Base-by-base conservation (phyloP, 2,329 filamentous ascomycete genomes). In the Scopulariopsis brevicaulis region DNA sequence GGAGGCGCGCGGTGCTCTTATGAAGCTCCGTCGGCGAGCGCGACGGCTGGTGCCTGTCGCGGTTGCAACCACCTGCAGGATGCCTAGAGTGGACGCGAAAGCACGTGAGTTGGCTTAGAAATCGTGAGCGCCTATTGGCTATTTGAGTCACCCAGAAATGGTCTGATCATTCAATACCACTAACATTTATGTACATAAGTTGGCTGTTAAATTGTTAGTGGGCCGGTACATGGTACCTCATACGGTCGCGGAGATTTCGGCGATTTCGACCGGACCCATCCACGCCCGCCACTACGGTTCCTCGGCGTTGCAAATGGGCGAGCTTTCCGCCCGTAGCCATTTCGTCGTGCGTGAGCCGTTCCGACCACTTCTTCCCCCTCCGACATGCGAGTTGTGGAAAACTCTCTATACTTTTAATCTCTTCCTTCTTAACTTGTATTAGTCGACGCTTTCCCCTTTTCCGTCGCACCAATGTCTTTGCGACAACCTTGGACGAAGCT, bases 401-500 rank as follows among this genome's bases (percentile, higher is more conserved):
- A 37, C 18, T 18, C 24, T 50, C 25, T 15, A 20, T 24, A 54
- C 50, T 24, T 15, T 37, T 34, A 24, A 20, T 50, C 55, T 15
- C 43, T 11, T 18, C 28, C 28, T 54, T 43, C 20, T 15, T 18
- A 28, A 11, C 52, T 22, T 50, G n/a, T 50, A 12, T 22, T 24
- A 11, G 22, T 50, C 24, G 22, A 32, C 48, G 18, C 7, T 46
- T 54, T 43, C 2, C 15, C 25, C 53, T 48, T 61, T 58, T 32
- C 55, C 60, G 12, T 50, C 8, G 5, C 46, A 12, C 46, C 5
- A 24, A 76, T 77, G 74, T 69, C 73, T 46, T 61, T 75, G 59
- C 70, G 72, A 60, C 72, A 72, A 59, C 70, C 71, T 32, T 65
- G 70, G 53, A 64, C 66, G 56, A 71, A 68, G 60, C 69, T 76